Conservation (phyloP, 2,329 filamentous ascomycete species). For the Trichophyton rubrum region DNA sequence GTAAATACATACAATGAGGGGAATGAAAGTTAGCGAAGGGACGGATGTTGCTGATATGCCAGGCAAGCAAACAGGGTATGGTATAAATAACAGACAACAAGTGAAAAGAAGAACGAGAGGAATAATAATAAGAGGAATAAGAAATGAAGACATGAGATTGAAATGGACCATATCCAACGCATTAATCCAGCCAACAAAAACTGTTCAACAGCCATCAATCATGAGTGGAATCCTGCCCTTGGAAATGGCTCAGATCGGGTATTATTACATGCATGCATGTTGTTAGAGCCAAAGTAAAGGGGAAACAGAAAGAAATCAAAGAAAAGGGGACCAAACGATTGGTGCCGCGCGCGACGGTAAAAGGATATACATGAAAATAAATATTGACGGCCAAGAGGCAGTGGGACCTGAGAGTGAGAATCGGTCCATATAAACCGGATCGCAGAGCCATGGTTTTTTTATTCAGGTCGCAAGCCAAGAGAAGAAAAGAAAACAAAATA, state of each 20-base stretch:
- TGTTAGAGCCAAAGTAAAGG: background rate
- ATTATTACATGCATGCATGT: constrained; percentile 3
- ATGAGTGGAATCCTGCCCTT: constrained; percentile 4
- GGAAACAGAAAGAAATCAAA: background rate
- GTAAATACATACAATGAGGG: background rate
- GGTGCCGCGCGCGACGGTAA: background rate
- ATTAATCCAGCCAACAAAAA: constrained; percentile 2
- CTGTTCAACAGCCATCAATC: constrained; percentile 3
- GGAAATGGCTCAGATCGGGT: background rate
- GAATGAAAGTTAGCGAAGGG: background rate
- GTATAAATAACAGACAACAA: background rate
- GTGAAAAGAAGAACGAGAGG: too few species aligned
- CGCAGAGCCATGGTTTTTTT: background rate
- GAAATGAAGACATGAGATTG: background rate
- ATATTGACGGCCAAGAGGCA: background rate
- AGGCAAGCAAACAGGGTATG: constrained; percentile 1
- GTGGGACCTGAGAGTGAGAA: background rate
- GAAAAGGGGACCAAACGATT: background rate
- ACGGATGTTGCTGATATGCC: background rate
- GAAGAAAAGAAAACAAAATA: background rate
- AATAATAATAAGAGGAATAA: background rate
- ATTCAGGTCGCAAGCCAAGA: background rate
- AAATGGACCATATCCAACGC: background rate
- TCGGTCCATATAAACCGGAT: background rate
- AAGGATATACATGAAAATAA: background rate